Evolutionary conservation across 1,284 basidiomycete genomes (phyloP).

Genomic region (Athelia psychrophila): DNA sequence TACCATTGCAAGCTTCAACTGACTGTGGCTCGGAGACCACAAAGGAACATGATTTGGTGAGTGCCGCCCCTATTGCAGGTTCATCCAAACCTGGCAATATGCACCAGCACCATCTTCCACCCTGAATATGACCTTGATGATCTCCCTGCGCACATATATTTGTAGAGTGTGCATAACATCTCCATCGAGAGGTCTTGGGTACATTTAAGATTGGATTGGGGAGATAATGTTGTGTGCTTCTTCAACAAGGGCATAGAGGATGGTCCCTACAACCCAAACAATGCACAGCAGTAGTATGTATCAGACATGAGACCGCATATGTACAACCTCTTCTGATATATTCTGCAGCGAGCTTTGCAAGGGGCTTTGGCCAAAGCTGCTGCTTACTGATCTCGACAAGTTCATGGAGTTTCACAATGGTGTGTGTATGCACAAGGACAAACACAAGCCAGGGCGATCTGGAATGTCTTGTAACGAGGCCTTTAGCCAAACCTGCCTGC

Average conservation of each 20-base stretch:
- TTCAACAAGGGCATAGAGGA: constrained; percentile 16
- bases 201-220: constrained; percentile 20
- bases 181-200: constrained; percentile 26
- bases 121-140: constrained; percentile 5
- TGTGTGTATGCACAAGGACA: constrained; percentile 18
- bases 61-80: too few relatives aligned
- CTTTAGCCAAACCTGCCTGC: constrained; percentile 18
- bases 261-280: constrained; percentile 17
- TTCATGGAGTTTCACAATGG: constrained; percentile 18
- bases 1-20: constrained; percentile 27
- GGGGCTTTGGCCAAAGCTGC: constrained; percentile 27
- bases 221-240: constrained; percentile 18
- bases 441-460: constrained; percentile 24
- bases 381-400: constrained; percentile 16
- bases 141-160: constrained; percentile 21
- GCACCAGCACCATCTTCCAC: background rate
- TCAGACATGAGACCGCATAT: background rate
- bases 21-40: constrained; percentile 32
- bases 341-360: constrained; percentile 20
- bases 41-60: background rate
- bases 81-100: too few relatives aligned
- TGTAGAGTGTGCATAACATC: constrained; percentile 27
- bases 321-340: background rate
- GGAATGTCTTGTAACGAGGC: constrained; percentile 25
- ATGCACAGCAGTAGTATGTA: constrained; percentile 20